These are phyloP conservation scores for Arthrobotrys iridis DNA, from an alignment of 2,329 filamentous ascomycete species.

Conservation along the genomic window DNA sequence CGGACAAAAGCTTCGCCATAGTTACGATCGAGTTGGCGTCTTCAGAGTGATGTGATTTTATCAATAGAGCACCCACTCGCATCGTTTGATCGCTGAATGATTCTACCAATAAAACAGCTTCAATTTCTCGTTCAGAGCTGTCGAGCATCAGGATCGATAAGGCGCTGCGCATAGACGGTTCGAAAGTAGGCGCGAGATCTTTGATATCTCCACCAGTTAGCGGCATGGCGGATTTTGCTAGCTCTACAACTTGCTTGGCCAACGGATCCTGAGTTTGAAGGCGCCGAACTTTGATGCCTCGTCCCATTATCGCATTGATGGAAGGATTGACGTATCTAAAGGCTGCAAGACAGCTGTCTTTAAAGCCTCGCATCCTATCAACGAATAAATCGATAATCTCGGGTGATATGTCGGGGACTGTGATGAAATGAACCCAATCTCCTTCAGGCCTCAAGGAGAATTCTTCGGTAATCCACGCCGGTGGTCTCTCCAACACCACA, in stretches of 20 bases:
- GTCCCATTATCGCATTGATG: not conserved
- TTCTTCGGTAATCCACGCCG: slow-evolving; percentile 41
- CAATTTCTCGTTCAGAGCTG: not conserved
- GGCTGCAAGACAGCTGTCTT: not conserved
- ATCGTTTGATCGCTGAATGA: slow-evolving; percentile 7
- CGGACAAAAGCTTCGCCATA: not conserved
- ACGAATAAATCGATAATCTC: slow-evolving; percentile 26
- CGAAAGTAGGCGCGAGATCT: not conserved
- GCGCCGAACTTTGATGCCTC: not conserved
- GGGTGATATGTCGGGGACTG: slow-evolving; percentile 25
- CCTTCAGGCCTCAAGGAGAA: slow-evolving; percentile 29
- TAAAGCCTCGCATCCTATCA: not conserved
- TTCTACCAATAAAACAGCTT: slow-evolving; percentile 19
- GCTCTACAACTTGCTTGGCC: not conserved
- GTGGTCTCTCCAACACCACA: slow-evolving; percentile 25
- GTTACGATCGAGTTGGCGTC: not conserved
- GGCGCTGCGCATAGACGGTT: slow-evolving; percentile 5
- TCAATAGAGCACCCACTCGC: slow-evolving; percentile 1
- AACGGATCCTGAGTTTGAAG: slow-evolving; percentile 4
- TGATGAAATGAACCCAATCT: slow-evolving; percentile 43
- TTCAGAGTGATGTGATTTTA: not conserved
- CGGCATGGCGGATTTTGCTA: not conserved
- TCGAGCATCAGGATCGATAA: not conserved
- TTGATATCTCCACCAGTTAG: not conserved
- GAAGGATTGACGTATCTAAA: slow-evolving; percentile 8